Evolutionary conservation across 805 yeast genomes (phyloP).

Genomic region (Metschnikowia peoriensis): DNA sequence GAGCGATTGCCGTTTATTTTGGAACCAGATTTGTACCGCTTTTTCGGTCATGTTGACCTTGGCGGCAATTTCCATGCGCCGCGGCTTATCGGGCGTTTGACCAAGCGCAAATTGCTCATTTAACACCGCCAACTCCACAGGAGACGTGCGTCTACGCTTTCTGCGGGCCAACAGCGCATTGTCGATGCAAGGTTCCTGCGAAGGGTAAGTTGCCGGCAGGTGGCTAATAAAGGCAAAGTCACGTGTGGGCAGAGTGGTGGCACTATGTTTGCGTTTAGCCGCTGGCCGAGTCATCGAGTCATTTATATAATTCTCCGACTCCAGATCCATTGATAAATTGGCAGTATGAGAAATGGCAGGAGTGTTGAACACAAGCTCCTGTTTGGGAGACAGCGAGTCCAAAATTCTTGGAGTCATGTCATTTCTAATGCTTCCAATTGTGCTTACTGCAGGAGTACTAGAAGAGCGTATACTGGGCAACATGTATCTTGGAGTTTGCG

Average conservation of each 20-base stretch:
- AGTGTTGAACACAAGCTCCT: not conserved
- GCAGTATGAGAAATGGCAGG: not conserved
- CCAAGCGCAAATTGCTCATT: constrained; percentile 77
- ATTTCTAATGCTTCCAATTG: not conserved
- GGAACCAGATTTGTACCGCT: constrained; percentile 98
- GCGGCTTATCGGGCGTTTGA: constrained; percentile 74
- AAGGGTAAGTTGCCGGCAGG: constrained; percentile 84
- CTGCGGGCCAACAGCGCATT: constrained; percentile 92
- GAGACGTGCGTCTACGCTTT: constrained; percentile 92
- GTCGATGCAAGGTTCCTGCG: constrained; percentile 79
- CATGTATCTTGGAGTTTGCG: constrained; percentile 17
- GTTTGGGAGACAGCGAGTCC: not conserved
- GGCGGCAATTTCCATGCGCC: constrained; percentile 75
- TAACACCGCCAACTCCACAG: constrained; percentile 76
- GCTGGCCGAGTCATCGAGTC: constrained; percentile 15
- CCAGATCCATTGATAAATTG: constrained; percentile 11
- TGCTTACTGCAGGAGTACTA: constrained; percentile 8
- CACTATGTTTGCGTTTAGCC: constrained; percentile 25
- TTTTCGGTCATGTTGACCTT: constrained; percentile 92
- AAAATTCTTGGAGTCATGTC: not conserved
- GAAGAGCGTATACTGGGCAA: constrained; percentile 4
- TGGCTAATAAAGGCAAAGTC: constrained; percentile 87
- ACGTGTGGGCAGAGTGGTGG: constrained; percentile 16
- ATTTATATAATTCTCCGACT: constrained; percentile 12
- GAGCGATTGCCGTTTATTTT: constrained; percentile 84